Evolutionary conservation across 1,139 yeast genomes (phyloP).

Genomic region (Suhomyces wounanorum): DNA sequence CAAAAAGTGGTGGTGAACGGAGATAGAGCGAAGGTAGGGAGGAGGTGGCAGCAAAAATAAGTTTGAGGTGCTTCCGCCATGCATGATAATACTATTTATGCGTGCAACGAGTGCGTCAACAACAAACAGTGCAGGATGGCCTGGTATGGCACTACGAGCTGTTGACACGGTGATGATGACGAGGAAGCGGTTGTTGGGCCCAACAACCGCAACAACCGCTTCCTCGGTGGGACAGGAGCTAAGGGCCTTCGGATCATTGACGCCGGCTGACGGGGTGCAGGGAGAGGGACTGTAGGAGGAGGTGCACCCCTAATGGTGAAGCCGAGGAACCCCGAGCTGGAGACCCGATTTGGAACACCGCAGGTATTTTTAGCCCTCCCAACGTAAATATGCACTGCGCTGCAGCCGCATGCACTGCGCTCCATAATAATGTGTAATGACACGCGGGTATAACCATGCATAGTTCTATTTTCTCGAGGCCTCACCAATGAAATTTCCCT

Average conservation of each 20-base stretch:
- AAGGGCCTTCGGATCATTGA: no score
- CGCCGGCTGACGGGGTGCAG: neutral
- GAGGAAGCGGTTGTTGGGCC: no score
- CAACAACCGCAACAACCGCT: no score
- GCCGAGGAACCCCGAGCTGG: neutral
- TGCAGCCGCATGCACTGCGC: constrained; percentile 4
- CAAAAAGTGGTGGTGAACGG: neutral
- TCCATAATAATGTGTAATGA: constrained; percentile 4
- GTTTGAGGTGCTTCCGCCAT: neutral
- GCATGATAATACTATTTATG: neutral
- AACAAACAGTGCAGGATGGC: neutral
- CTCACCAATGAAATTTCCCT: constrained; percentile 2
- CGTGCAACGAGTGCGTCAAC: neutral
- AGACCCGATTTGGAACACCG: neutral
- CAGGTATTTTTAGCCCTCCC: neutral
- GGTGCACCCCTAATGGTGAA: neutral
- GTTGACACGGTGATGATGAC: neutral
- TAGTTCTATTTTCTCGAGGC: constrained; percentile 9
- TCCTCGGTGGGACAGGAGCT: no score
- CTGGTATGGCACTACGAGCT: neutral
- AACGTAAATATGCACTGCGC: neutral
- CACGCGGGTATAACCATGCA: neutral
- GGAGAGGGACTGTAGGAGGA: neutral
- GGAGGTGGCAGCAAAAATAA: neutral
- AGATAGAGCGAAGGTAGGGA: neutral